Evolutionary conservation across 2,329 filamentous ascomycete genomes (phyloP), one percentile per base, ranked within the genome.

Genomic region (Raffaelea albimanens): DNA sequence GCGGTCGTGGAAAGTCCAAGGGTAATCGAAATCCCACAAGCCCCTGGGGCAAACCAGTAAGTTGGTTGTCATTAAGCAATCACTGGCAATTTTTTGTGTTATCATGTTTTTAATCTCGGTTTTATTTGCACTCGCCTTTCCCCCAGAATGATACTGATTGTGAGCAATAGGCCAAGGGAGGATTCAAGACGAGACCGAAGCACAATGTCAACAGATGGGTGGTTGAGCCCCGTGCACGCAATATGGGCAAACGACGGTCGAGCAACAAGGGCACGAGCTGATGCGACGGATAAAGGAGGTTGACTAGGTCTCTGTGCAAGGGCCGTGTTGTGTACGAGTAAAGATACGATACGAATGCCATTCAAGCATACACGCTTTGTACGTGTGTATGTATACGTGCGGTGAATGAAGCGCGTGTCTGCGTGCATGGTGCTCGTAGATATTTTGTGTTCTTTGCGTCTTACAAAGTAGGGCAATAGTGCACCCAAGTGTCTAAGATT

Each of bases 1-100:
- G 93, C 85, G 93, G 93, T 68, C 82, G 94, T 76, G 93, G 93
- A 72, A 98, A 98, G 72, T 96, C 89, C 49, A 98, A 98, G 87
- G 89, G 93, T 80, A 95, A 96, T 63, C 82, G 90, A 52, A 77
- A 95, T 63, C 93, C 94, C 31, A 88, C 93, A 58, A 95, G 88
- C 69, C 93, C 93, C 50, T 98, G 94, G 93, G 93, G 94, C 64
- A 84, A 82, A 63, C 91, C 88, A 62, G 89, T 94, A 84, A 71
- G 87, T 80, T 40, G 33, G 44, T 10, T 19, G 11, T 33, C 13
- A n/a, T n/a, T n/a, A n/a, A n/a, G n/a, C n/a, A n/a, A n/a, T n/a
- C n/a, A n/a, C n/a, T n/a, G n/a, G n/a, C n/a, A n/a, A n/a, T n/a
- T n/a, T n/a, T n/a, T n/a, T n/a, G n/a, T n/a, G n/a, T n/a, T n/a